These are phyloP conservation scores for Trichoderma brevicompactum DNA, from an alignment of 2,329 filamentous ascomycete species.

Conservation along the genomic window DNA sequence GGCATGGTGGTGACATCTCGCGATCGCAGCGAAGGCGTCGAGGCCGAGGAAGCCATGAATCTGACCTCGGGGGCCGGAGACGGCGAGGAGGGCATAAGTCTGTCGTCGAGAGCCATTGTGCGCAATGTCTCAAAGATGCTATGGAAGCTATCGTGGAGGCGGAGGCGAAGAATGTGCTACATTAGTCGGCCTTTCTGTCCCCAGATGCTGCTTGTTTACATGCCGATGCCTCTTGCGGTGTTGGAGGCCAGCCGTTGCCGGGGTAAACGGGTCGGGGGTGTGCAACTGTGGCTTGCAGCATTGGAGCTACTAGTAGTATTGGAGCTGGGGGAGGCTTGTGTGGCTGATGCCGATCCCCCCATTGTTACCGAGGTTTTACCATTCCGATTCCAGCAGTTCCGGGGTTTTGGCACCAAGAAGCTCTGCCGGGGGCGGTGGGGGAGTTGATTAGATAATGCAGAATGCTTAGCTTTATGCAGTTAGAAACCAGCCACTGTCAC, in stretches of 20 bases:
- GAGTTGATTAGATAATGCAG: background rate
- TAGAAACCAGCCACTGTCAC: background rate
- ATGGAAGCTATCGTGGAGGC: conserved; percentile 47
- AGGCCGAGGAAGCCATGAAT: conserved; percentile 67
- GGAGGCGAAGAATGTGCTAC: conserved; percentile 48
- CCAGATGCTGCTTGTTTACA: conserved; percentile 17
- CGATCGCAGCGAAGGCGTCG: conserved; percentile 76
- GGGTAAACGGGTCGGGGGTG: conserved; percentile 14
- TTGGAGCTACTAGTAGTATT: background rate
- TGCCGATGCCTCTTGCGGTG: background rate
- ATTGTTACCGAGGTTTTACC: too few species aligned
- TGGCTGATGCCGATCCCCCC: too few species aligned
- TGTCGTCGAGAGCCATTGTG: conserved; percentile 49
- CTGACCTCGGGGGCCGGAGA: conserved; percentile 40
- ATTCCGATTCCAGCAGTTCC: too few species aligned
- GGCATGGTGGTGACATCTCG: conserved; percentile 68
- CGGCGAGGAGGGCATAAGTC: conserved; percentile 52
- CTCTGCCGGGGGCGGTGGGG: background rate
- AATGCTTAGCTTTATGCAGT: too few species aligned
- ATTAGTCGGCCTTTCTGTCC: conserved; percentile 35
- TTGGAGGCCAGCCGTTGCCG: conserved; percentile 14
- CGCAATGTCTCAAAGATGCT: conserved; percentile 47
- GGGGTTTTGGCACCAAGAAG: too few species aligned
- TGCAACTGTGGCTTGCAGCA: conserved; percentile 24
- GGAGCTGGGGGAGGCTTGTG: background rate